A percentile compares a stretch with the other conserved stretches of the same genome.
phyloP scores from a whole-genome alignment of 352 stramenopile species.

The Pythium rhizo-oryzae region DNA sequence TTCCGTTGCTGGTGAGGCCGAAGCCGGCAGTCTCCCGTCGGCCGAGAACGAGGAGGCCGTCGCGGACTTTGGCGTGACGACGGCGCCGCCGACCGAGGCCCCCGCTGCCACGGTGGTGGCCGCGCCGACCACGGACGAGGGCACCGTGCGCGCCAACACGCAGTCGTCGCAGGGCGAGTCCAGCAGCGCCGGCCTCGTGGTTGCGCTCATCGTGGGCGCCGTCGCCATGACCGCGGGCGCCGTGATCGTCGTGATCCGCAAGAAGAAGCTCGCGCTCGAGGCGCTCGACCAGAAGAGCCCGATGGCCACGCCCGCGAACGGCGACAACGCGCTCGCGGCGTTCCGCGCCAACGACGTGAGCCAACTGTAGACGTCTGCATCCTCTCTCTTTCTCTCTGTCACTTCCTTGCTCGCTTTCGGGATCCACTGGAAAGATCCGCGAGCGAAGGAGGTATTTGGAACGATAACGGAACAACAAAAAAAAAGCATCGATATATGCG shows the following conservation, averaged over 20 bases:
- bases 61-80: constrained; percentile 1
- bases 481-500: too few relatives aligned
- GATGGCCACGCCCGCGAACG: constrained; percentile 28
- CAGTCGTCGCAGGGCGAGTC: constrained; percentile 36
- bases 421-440: constrained; percentile 1
- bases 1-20: not conserved
- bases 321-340: constrained; percentile 5
- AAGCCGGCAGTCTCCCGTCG: not conserved
- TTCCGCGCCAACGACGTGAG: constrained; percentile 14
- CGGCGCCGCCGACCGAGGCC: not conserved
- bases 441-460: not conserved
- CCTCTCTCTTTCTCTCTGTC: too few relatives aligned
- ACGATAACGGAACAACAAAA: not conserved
- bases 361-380: constrained; percentile 4
- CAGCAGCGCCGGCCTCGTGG: constrained; percentile 33
- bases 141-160: constrained; percentile 40
- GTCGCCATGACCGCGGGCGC: constrained; percentile 49
- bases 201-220: constrained; percentile 34
- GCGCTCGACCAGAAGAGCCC: constrained; percentile 62
- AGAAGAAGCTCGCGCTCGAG: constrained; percentile 70
- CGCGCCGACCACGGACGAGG: not conserved
- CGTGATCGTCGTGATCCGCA: constrained; percentile 61
- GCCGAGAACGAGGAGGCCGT: constrained; percentile 24
- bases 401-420: too few relatives aligned
- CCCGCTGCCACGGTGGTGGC: not conserved